Conservation (phyloP, 345 rosid genomes). For the Melastoma malabathricum region DNA sequence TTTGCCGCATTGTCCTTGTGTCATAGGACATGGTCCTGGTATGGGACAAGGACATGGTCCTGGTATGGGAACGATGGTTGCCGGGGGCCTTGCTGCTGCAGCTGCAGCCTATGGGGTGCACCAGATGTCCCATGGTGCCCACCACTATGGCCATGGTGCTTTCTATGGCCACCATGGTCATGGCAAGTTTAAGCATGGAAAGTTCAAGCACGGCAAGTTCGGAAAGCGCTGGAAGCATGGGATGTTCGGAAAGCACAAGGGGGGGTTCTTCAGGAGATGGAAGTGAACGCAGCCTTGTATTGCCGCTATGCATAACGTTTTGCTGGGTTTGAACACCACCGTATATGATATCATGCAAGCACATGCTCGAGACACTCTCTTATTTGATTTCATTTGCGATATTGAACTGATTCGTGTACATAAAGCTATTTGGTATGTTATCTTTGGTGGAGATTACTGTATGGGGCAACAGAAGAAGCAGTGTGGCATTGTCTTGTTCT, state of each 20-base stretch:
- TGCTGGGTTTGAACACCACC: background rate
- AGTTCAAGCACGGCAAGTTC: slow-evolving; percentile 61
- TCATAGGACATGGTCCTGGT: slow-evolving; percentile 31
- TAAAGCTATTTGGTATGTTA: no score
- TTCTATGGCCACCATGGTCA: slow-evolving; percentile 34
- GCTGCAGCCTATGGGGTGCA: slow-evolving; percentile 66
- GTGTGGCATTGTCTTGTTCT: no score
- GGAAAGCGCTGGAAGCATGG: slow-evolving; percentile 60
- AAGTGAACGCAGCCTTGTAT: slow-evolving; percentile 15
- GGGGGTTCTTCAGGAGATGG: slow-evolving; percentile 39
- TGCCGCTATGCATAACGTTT: background rate
- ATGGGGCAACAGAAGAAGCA: no score
- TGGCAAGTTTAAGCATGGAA: slow-evolving; percentile 25
- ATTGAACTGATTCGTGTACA: no score
- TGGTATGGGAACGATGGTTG: slow-evolving; percentile 49
- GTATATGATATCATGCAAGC: background rate
- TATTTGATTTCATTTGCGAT: no score
- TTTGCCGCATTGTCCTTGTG: background rate
- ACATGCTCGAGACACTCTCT: no score
- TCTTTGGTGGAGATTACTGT: no score
- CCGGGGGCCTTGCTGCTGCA: slow-evolving; percentile 63
- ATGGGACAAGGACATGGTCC: no score
- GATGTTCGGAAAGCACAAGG: slow-evolving; percentile 56
- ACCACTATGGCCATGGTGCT: slow-evolving; percentile 16
- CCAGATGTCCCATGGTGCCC: slow-evolving; percentile 41